Evolutionary conservation across 768 basidiomycete species (phyloP).

Genomic region (Trametes gibbosa): DNA sequence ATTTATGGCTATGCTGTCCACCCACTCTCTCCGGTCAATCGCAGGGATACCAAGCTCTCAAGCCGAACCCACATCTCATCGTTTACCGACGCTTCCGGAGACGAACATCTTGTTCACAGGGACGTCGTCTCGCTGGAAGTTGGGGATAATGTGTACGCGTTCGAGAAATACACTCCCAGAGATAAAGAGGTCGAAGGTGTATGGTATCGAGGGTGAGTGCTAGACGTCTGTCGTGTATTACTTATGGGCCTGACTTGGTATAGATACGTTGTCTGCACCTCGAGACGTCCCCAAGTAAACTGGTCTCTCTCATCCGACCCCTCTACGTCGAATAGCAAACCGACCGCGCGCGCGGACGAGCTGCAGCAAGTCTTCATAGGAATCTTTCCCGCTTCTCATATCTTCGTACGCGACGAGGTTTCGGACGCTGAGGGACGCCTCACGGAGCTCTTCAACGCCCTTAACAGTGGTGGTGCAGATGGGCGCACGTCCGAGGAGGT

Average conservation of each 20-base stretch:
- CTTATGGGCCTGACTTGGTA: conserved; percentile 1
- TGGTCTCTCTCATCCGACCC: conserved; percentile 62
- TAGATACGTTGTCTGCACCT: conserved; percentile 86
- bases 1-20: conserved; percentile 92
- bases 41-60: conserved; percentile 68
- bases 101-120: conserved; percentile 61
- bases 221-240: background rate
- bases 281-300: conserved; percentile 66
- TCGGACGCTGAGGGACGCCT: conserved; percentile 86
- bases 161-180: conserved; percentile 81
- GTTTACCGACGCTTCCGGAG: conserved; percentile 57
- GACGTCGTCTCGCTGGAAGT: conserved; percentile 88
- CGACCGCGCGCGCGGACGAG: conserved; percentile 64
- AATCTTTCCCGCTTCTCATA: conserved; percentile 89
- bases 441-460: conserved; percentile 65
- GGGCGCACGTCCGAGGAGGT: conserved; percentile 40
- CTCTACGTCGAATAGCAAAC: conserved; percentile 42
- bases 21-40: conserved; percentile 66
- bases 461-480: conserved; percentile 44
- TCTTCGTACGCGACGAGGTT: conserved; percentile 81
- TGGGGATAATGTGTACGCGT: conserved; percentile 96
- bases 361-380: conserved; percentile 89
- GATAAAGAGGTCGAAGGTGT: conserved; percentile 72
- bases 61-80: conserved; percentile 56
- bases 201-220: conserved; percentile 92